Percentiles rank a stretch among this genome's conserved stretches.
phyloP scores from a whole-genome alignment of 2,329 filamentous ascomycete species.

The Pseudopithomyces maydicus region DNA sequence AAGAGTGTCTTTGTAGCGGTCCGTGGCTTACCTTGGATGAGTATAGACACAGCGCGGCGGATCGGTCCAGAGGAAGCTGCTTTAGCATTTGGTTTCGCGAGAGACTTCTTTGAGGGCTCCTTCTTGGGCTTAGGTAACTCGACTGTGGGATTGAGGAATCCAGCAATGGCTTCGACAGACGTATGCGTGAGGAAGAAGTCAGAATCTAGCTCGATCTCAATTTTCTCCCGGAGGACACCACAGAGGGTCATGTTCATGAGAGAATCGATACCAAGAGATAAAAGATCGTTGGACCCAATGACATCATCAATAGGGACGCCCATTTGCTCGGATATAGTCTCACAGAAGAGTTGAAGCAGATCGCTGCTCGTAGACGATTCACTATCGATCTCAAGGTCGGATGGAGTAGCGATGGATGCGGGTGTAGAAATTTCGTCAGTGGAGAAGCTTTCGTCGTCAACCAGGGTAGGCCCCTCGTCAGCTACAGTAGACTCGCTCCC shows the following conservation, averaged over 20 bases:
- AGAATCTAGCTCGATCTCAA: constrained; percentile 4
- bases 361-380: neutral
- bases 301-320: constrained; percentile 9
- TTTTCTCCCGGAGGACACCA: constrained; percentile 13
- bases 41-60: constrained; percentile 33
- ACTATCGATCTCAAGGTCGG: constrained; percentile 21
- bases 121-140: neutral
- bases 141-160: constrained; percentile 2
- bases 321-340: constrained; percentile 12
- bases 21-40: constrained; percentile 54
- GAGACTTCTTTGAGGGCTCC: neutral
- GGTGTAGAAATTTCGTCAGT: constrained; percentile 47
- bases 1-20: constrained; percentile 39
- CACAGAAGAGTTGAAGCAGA: constrained; percentile 6
- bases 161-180: constrained; percentile 2
- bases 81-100: neutral
- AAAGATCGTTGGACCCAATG: constrained; percentile 6
- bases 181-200: constrained; percentile 6
- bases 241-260: constrained; percentile 16
- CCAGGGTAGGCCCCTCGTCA: constrained; percentile 12
- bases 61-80: constrained; percentile 3
- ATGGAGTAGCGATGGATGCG: constrained; percentile 49
- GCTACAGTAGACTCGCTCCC: constrained; percentile 30
- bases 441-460: constrained; percentile 46
- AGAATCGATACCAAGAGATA: constrained; percentile 13